Evolutionary conservation across 495 filamentous ascomycete genomes (phyloP).

Genomic region (Bombardia bombarda): DNA sequence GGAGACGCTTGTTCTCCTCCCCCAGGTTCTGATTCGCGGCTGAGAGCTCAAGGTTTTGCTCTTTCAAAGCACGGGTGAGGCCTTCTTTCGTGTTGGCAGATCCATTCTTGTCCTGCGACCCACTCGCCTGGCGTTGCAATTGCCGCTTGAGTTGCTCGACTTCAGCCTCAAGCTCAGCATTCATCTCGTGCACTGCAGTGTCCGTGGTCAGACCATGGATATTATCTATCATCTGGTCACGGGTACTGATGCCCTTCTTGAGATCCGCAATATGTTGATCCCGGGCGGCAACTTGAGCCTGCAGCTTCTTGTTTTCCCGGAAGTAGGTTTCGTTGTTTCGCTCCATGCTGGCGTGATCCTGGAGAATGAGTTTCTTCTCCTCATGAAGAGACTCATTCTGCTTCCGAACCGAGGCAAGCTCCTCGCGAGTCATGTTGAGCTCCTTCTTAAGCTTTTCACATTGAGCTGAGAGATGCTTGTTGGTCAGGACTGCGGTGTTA

Average conservation of each 20-base stretch:
- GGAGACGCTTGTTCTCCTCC: constrained; percentile 24
- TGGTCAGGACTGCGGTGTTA: constrained; percentile 15
- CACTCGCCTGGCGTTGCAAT: constrained; percentile 18
- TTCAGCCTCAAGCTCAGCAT: constrained; percentile 6
- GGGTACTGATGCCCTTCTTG: constrained; percentile 24
- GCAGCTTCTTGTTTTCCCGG: constrained; percentile 37
- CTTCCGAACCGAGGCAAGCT: constrained; percentile 26
- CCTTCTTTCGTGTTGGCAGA: constrained; percentile 18
- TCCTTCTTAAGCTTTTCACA: constrained; percentile 33
- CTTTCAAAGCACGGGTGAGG: constrained; percentile 22
- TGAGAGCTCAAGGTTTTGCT: constrained; percentile 27
- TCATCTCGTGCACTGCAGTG: constrained; percentile 22
- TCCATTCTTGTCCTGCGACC: constrained; percentile 17
- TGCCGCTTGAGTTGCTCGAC: constrained; percentile 11
- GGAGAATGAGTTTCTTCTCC: constrained; percentile 29
- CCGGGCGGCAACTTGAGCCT: constrained; percentile 30
- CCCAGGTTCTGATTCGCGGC: constrained; percentile 23
- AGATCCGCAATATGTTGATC: constrained; percentile 29
- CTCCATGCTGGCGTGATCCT: constrained; percentile 37
- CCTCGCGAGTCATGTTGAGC: constrained; percentile 22
- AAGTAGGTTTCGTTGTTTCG: constrained; percentile 39
- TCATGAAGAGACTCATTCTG: constrained; percentile 22
- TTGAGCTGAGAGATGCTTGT: constrained; percentile 20
- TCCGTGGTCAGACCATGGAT: constrained; percentile 25
- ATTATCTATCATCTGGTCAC: constrained; percentile 26